Conservation (phyloP, 2,329 filamentous ascomycete genomes). For the Hortaea werneckii region DNA sequence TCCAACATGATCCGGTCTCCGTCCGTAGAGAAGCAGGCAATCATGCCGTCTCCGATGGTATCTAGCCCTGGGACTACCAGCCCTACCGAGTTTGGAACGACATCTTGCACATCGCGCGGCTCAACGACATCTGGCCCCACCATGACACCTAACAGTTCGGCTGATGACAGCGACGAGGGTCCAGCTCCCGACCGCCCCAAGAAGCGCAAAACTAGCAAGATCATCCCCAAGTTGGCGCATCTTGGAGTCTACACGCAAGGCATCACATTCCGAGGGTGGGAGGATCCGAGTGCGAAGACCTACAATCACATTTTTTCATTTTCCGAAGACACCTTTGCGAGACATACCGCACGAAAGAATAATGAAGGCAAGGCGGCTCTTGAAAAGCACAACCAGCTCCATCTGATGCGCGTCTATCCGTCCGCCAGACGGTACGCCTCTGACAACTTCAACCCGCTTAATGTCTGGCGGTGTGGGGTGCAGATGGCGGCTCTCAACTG, state of each 20-base stretch:
- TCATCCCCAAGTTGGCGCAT: conserved; percentile 69
- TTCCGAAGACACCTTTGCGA: conserved; percentile 78
- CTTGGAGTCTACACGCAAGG: conserved; percentile 70
- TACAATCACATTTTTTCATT: conserved; percentile 96
- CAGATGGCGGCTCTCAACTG: conserved; percentile 98
- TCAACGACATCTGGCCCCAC: conserved; percentile 47
- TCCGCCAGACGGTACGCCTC: conserved; percentile 72
- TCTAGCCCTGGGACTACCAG: conserved; percentile 44
- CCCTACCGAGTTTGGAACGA: conserved; percentile 37
- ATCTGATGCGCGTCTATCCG: conserved; percentile 90
- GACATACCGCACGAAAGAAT: conserved; percentile 63
- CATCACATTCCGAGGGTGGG: conserved; percentile 76
- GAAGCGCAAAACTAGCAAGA: conserved; percentile 65
- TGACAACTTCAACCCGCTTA: conserved; percentile 87
- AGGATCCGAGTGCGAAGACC: conserved; percentile 64
- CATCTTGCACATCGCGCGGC: conserved; percentile 41
- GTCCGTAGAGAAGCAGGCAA: conserved; percentile 46
- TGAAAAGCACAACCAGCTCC: conserved; percentile 81
- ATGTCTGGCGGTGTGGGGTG: conserved; percentile 88
- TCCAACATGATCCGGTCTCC: conserved; percentile 62
- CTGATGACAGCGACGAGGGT: conserved; percentile 67
- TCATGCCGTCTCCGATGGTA: conserved; percentile 39
- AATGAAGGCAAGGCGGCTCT: conserved; percentile 59
- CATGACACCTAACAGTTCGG: conserved; percentile 48
- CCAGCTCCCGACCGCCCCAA: conserved; percentile 48